phyloP scores from a whole-genome alignment of 2,329 filamentous ascomycete genomes.

The Xylaria arbuscula region DNA sequence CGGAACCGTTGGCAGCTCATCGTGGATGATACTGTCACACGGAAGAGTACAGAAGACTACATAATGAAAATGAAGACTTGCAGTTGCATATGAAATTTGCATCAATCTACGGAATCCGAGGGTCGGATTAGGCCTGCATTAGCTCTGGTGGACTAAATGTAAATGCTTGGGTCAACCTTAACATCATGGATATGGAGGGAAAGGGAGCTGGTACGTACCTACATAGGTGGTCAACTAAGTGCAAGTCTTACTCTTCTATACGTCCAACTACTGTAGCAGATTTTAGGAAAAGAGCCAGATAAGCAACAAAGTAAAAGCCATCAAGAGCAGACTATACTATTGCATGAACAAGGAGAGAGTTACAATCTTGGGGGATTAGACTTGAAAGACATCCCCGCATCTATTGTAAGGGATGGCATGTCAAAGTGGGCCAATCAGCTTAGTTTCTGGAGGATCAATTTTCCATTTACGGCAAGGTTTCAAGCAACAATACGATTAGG shows the following conservation, averaged over 20 bases:
- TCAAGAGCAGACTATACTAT: neutral
- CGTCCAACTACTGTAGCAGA: neutral
- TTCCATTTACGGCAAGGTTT: neutral
- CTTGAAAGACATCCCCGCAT: slow-evolving; percentile 6
- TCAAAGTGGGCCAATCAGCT: slow-evolving; percentile 8
- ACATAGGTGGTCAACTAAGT: neutral
- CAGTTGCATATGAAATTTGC: neutral
- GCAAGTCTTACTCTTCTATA: neutral
- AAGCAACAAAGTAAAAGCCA: neutral
- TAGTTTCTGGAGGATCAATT: neutral
- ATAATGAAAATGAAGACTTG: neutral
- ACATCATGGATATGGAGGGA: too few relatives aligned
- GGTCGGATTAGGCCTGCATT: neutral
- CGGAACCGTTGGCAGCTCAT: slow-evolving; percentile 14
- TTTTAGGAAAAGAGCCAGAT: neutral
- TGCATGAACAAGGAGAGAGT: neutral
- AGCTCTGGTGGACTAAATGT: too few relatives aligned
- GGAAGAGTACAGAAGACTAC: neutral
- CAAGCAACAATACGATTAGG: neutral
- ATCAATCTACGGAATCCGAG: neutral
- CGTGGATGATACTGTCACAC: slow-evolving; percentile 13
- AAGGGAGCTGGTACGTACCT: neutral
- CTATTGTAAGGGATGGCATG: slow-evolving; percentile 4
- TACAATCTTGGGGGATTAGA: neutral
- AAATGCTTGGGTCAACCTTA: too few relatives aligned